Evolutionary conservation across 208 protist species (phyloP), one percentile per base, ranked within the genome.

Genomic region (Acanthamoeba lugdunensis): DNA sequence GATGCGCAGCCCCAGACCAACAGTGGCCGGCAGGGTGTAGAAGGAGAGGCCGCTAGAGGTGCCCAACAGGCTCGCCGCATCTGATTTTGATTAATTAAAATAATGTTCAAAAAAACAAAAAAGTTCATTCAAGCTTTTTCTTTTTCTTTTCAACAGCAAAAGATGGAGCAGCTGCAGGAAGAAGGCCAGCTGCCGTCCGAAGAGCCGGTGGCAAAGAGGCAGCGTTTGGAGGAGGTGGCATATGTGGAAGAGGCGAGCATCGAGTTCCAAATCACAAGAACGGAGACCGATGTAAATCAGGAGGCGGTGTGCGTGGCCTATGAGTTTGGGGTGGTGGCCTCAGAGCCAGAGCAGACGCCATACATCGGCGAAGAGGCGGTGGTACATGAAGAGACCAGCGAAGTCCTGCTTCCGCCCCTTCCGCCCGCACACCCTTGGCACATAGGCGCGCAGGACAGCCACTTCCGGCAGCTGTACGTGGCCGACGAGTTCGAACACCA

Each of bases 391-490:
- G 73, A 79, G 7, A 14, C 65, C 11, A 37, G 37, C 28, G 73
- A 8, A 28, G 7, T 37, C 21, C 37, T 28, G 7, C 37, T 28
- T n/a, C n/a, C 77, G 8, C 6, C 77, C 28, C 21, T 85, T 14
- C 77, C 77, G 52, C 79, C 79, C 37, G 30, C 79, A 41, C 79
- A 87, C 33, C 50, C 79, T 18, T 87, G 79, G 79, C 50, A 33
- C 79, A 87, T 87, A 28, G 25, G 1, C 9, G 79, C 14, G 30
- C n/a, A 87, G 23, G 79, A 87, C 52, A 63, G 21, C 52, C 45
- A 4, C 52, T 65, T 87, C 28, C 79, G 23, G 28, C 50, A 28
- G 16, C 79, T 87, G n/a, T 87, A 87, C 52, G 52, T 87, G 79
- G 79, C 79, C 7, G 79, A 87, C 25, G 79, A 87, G 50, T 87